Base-by-base conservation (phyloP, 1,284 basidiomycete genomes). In the Ustilago hordei region DNA sequence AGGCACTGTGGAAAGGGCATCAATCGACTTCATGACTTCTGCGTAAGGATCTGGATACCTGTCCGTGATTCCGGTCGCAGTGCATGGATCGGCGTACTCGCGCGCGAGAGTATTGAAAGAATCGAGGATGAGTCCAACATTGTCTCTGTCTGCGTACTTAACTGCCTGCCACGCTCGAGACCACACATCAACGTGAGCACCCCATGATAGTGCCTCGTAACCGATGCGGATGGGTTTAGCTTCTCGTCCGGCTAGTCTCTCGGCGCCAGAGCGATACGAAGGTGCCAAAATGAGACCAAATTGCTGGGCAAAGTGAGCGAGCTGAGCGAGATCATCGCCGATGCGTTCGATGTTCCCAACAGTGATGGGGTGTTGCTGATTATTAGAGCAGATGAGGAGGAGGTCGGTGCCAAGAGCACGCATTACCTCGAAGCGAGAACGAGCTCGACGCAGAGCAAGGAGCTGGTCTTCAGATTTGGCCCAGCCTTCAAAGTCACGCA, bases 21-120 rank as follows among this genome's bases (percentile, higher is more conserved):
- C 62, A 67, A 84, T 58, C 41, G 80, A 82, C 11, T 57, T 41
- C 52, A 83, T 76, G 4, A 84, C 75, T n/a, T 71, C 72, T 4
- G 32, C 55, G 54, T 80, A 71, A 19, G 79, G 73, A 45, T 68
- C 60, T 15, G 54, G 68, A 45, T 78, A 64, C 50, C 53, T 39
- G 13, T 76, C 75, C 23, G 77, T 75, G 68, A 83, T 79, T 48
- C 81, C 78, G 17, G 69, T 61, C 17, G 69, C 31, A 3, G 71
- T 68, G 58, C 79, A 81, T 4, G 79, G 78, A 36, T 81, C 81
- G 31, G 86, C 86, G 69, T 80, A 87, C 64, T 86, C 84, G 57
- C 83, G 76, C 0, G 81, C 87, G 7, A 87, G 72, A 2, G 84
- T 86, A 72, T 87, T 87, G 85, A 87, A 87, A 11, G 84, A 83